phyloP scores from a whole-genome alignment of 2,329 filamentous ascomycete species.

The Thelonectria blattea region DNA sequence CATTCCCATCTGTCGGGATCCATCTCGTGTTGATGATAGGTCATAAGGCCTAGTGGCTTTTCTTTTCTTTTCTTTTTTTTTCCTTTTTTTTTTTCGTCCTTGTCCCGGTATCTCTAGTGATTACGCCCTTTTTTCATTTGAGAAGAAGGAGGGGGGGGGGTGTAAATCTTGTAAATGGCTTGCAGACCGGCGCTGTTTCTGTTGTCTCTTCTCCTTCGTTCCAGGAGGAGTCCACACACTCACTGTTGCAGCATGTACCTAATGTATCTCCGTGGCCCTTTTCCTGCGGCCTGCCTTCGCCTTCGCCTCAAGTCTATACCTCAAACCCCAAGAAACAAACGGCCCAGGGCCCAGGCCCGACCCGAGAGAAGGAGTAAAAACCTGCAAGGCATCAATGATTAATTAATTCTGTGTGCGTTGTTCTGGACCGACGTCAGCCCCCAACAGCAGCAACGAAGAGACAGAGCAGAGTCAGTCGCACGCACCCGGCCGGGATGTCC shows the following conservation, averaged over 20 bases:
- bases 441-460: conserved; percentile 3
- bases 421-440: background rate
- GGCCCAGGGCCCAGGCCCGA: conserved; percentile 5
- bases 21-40: conserved; percentile 9
- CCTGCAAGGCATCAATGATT: conserved; percentile 22
- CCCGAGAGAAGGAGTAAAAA: background rate
- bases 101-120: background rate
- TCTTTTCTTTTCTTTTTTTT: too few relatives aligned
- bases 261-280: background rate
- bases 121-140: background rate
- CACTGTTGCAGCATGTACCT: background rate
- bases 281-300: too few relatives aligned
- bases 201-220: background rate
- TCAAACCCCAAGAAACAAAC: background rate
- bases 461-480: conserved; percentile 10
- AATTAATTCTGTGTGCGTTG: conserved; percentile 18
- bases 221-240: too few relatives aligned
- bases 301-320: background rate
- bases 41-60: background rate
- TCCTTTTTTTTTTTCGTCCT: too few relatives aligned
- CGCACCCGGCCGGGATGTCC: conserved; percentile 10
- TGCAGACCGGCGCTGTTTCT: background rate
- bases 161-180: background rate
- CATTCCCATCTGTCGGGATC: too few relatives aligned
- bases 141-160: too few relatives aligned